Base-by-base conservation (phyloP, 441 rosid genomes). In the Euphorbia celastroides region DNA sequence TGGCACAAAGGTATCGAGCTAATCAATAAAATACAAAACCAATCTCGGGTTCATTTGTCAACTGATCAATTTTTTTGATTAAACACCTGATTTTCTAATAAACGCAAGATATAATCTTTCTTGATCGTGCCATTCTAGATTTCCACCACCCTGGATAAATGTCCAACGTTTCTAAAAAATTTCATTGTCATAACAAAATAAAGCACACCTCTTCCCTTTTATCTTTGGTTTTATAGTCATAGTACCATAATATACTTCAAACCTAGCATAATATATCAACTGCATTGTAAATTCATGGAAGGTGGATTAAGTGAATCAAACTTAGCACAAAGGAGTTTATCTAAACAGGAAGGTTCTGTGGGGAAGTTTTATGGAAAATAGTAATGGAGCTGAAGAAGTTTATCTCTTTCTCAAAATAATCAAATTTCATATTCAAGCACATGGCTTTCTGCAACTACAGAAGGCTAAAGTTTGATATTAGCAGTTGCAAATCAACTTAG, bases 261-360 rank as follows among this genome's bases (percentile, higher is more conserved):
- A 23, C 31, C 38, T 41, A 50, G 19, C 32, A 62, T 3, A 62
- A 62, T 2, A 42, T 51, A 62, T n/a, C 38, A 17, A 2, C 30
- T 10, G 26, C 48, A 28, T 11, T 44, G 44, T 46, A 57, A 46
- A 17, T 46, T 44, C 66, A 34, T 63, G 41, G 57, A 46, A 46
- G 66, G 28, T 44, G 26, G 38, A 17, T 62, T 62, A 7, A 28
- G 25, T 44, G 66, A 63, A 22, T 11, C 19, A 27, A 23, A 44
- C 30, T 48, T 63, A 46, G 56, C 38, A 63, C 27, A 57, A 38
- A 63, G 57, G 20, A 46, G 38, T 38, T 22, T 63, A 5, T 23
- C 41, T 1, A n/a, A 27, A 62, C 4, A 61, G 28, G 44, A 38
- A 38, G 6, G 44, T 1, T 38, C n/a, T 41, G 3, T 1, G 32